Conservation (phyloP, 2,329 filamentous ascomycete genomes). For the Exophiala phaeomuriformis region DNA sequence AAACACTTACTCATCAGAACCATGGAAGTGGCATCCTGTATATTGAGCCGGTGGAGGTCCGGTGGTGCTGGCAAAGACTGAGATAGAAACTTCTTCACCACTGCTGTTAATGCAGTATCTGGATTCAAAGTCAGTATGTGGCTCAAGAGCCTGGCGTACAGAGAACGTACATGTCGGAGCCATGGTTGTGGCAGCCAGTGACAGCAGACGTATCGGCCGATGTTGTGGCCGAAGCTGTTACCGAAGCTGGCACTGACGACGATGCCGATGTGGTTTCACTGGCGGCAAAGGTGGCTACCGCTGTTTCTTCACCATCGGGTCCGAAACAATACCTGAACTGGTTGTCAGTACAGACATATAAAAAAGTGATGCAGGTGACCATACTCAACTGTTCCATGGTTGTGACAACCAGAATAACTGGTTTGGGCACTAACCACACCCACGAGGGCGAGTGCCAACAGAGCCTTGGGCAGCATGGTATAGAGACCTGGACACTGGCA, state of each 20-base stretch:
- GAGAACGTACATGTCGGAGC: constrained; percentile 36
- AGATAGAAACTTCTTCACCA: constrained; percentile 35
- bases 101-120: constrained; percentile 31
- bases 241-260: constrained; percentile 17
- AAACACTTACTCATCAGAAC: constrained; percentile 44
- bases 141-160: too few species aligned
- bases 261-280: constrained; percentile 18
- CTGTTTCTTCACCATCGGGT: constrained; percentile 29
- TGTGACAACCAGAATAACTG: constrained; percentile 31
- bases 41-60: constrained; percentile 53
- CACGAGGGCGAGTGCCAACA: neutral
- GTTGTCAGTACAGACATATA: neutral
- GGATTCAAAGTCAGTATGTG: neutral
- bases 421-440: constrained; percentile 4
- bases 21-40: constrained; percentile 60
- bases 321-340: constrained; percentile 28
- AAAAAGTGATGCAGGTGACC: neutral
- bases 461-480: constrained; percentile 5
- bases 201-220: constrained; percentile 40
- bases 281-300: constrained; percentile 26
- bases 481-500: neutral
- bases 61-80: constrained; percentile 46
- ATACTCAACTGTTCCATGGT: constrained; percentile 30
- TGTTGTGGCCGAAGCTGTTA: constrained; percentile 29
- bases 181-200: constrained; percentile 49